Percentiles rank a stretch among this genome's conserved stretches.
Conservation (phyloP, 2,329 filamentous ascomycete genomes). For the Aspergillus sojae region DNA sequence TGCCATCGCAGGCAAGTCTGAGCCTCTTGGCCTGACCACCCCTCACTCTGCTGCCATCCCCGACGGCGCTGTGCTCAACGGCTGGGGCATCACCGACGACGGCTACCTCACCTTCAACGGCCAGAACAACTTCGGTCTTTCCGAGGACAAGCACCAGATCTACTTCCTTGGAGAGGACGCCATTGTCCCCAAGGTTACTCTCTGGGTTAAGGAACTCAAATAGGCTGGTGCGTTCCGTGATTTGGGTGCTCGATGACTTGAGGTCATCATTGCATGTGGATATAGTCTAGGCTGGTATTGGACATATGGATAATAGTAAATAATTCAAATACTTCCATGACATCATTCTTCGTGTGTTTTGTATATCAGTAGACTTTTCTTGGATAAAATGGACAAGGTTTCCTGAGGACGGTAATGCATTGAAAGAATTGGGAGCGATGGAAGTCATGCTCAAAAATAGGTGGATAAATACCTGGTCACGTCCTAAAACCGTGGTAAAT, state of each 20-base stretch:
- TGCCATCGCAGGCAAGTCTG: background rate
- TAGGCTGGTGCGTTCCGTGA: background rate
- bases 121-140: slow-evolving; percentile 1
- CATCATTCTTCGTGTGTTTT: background rate
- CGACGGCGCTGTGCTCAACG: background rate
- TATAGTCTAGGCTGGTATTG: background rate
- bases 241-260: background rate
- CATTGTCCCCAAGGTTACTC: background rate
- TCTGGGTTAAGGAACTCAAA: slow-evolving; percentile 12
- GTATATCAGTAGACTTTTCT: background rate
- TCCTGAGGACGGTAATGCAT: no score
- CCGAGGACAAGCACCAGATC: background rate
- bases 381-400: no score
- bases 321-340: background rate
- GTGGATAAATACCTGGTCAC: no score
- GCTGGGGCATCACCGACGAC: slow-evolving; percentile 7
- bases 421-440: no score
- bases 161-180: background rate
- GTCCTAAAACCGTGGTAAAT: no score
- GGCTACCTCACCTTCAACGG: slow-evolving; percentile 11
- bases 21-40: slow-evolving; percentile 9
- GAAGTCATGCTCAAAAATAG: no score
- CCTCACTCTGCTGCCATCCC: slow-evolving; percentile 8
- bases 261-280: background rate
- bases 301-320: background rate